phyloP scores from a whole-genome alignment of 306 rosid genomes.

The Citrullus amarus region DNA sequence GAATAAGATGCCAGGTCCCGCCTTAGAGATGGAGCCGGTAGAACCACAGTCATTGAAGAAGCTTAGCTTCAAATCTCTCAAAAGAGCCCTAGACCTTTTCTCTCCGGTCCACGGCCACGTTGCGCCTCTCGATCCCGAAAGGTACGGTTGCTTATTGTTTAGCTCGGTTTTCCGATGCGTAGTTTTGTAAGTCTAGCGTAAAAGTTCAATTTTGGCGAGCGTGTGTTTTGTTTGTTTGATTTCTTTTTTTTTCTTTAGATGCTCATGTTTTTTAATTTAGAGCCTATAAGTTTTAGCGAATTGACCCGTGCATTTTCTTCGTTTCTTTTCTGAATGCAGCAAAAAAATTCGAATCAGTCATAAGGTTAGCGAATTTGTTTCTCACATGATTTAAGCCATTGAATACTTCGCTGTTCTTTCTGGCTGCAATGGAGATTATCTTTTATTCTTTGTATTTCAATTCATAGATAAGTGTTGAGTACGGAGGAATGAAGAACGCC shows the following conservation, averaged over 20 bases:
- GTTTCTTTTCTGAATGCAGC: constrained; percentile 25
- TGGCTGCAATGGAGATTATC: background rate
- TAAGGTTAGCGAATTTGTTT: constrained; percentile 51
- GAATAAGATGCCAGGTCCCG: constrained; percentile 32
- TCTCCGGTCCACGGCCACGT: constrained; percentile 60
- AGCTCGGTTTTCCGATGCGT: background rate
- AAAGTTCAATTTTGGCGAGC: background rate
- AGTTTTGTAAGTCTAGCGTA: background rate
- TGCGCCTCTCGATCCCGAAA: constrained; percentile 56
- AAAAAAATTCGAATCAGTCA: constrained; percentile 53
- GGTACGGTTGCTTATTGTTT: constrained; percentile 20
- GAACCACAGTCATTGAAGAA: constrained; percentile 93
- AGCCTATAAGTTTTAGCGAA: background rate
- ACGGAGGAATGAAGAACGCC: constrained; percentile 42
- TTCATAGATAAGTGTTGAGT: constrained; percentile 54
- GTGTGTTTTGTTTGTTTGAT: background rate
- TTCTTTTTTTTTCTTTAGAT: background rate
- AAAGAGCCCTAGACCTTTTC: constrained; percentile 89
- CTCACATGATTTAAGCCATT: background rate
- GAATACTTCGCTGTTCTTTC: background rate
- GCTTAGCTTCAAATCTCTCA: constrained; percentile 86
- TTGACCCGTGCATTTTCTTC: background rate
- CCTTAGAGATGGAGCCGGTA: constrained; percentile 54
- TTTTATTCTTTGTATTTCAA: background rate
- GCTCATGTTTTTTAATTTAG: background rate